Evolutionary conservation across 352 stramenopile genomes (phyloP).

Genomic region (Aphanomyces astaci): DNA sequence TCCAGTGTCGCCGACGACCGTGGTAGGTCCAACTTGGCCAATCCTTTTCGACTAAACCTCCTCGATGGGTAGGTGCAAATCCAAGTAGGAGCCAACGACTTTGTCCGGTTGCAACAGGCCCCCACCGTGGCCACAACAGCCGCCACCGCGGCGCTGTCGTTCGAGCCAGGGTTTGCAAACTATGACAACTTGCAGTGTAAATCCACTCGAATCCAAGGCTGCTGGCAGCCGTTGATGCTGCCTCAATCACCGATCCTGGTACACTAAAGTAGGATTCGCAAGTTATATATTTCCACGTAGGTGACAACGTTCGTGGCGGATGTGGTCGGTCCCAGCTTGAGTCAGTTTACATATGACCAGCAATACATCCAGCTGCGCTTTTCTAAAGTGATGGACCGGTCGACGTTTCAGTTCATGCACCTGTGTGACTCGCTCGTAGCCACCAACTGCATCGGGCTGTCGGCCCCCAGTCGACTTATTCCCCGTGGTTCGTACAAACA

Average conservation of each 20-base stretch:
- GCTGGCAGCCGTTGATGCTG: neutral
- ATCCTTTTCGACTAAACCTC: neutral
- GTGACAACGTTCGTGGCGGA: constrained; percentile 41
- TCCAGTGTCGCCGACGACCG: neutral
- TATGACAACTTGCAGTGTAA: constrained; percentile 9
- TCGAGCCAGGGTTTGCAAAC: neutral
- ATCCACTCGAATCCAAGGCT: neutral
- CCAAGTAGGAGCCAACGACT: neutral
- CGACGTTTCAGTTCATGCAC: constrained; percentile 28
- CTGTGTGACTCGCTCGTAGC: constrained; percentile 37
- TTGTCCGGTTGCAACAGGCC: neutral
- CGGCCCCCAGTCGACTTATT: constrained; percentile 22
- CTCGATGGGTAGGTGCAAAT: neutral
- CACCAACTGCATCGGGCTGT: constrained; percentile 36
- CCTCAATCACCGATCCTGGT: neutral
- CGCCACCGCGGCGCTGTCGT: neutral
- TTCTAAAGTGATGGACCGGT: constrained; percentile 49
- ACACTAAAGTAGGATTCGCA: too few species aligned
- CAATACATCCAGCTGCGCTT: constrained; percentile 58
- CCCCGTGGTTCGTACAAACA: constrained; percentile 24
- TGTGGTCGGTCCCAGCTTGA: constrained; percentile 33
- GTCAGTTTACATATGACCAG: constrained; percentile 54
- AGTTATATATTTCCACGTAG: constrained; percentile 21
- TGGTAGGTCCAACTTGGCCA: neutral
- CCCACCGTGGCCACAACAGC: neutral